Conservation (phyloP, 176 grass and related monocot genomes). For the Musa troglodytarum region DNA sequence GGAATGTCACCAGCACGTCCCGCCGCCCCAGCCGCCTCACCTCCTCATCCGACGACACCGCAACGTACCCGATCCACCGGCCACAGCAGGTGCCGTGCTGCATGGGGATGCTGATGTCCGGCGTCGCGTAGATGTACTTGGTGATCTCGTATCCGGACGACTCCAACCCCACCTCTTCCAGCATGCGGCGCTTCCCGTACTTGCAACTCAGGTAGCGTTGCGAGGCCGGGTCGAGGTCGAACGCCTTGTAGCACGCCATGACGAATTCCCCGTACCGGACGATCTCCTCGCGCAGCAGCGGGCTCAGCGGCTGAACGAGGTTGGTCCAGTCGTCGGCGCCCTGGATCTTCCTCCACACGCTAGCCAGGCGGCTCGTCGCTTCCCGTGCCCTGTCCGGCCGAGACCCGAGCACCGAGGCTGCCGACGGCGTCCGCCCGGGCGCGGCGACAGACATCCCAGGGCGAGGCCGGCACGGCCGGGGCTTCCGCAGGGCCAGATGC, state of each 20-base stretch:
- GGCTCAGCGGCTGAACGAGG: neutral
- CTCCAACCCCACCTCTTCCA: neutral
- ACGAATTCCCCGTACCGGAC: neutral
- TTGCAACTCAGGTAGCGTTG: neutral
- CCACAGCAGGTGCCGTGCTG: neutral
- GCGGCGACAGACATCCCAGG: too few species aligned
- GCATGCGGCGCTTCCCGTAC: neutral
- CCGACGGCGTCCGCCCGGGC: too few species aligned
- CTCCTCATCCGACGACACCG: neutral
- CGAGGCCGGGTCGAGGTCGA: neutral
- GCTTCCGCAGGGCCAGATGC: too few species aligned
- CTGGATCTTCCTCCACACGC: neutral
- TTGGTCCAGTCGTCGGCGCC: neutral
- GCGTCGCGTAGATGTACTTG: neutral
- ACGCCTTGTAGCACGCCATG: neutral
- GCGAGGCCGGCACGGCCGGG: too few species aligned
- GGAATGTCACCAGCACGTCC: constrained; percentile 1
- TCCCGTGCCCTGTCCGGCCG: too few species aligned
- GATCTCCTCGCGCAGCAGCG: neutral
- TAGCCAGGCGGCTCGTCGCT: neutral
- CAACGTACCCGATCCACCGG: neutral
- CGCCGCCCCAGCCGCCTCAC: neutral
- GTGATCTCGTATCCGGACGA: neutral
- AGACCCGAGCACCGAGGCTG: too few species aligned
- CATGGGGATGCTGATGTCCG: neutral